A percentile compares a stretch with the other conserved stretches of the same genome.
Conservation (phyloP, 2,329 filamentous ascomycete species). For the Thelonectria rubi region DNA sequence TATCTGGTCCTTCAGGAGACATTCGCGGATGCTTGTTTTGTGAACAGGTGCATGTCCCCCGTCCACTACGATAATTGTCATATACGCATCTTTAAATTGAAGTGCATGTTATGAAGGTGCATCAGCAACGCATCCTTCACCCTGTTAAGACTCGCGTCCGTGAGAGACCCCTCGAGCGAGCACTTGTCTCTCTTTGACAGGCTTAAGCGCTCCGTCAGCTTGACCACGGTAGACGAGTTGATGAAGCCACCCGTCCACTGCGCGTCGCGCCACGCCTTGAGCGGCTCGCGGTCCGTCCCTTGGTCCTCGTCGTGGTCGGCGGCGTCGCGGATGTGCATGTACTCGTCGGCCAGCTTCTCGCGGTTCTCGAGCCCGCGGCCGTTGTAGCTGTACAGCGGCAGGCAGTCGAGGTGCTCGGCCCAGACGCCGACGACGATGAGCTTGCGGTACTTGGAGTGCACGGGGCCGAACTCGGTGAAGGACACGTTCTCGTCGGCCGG, state of each 20-base stretch:
- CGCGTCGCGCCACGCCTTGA: constrained; percentile 19
- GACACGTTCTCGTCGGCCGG: constrained; percentile 17
- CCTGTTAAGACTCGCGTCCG: not conserved
- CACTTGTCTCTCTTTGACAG: constrained; percentile 23
- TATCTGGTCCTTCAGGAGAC: not conserved
- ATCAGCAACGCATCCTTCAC: not conserved
- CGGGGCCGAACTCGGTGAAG: constrained; percentile 24
- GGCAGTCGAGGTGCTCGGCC: constrained; percentile 30
- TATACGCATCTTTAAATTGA: not conserved
- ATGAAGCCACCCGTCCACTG: constrained; percentile 28
- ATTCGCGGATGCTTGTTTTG: too few relatives aligned
- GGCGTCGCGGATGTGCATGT: constrained; percentile 33
- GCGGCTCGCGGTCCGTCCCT: constrained; percentile 1
- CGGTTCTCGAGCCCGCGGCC: constrained; percentile 29
- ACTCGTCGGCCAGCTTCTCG: constrained; percentile 22
- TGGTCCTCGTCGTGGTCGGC: not conserved
- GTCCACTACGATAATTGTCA: not conserved
- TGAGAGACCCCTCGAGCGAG: constrained; percentile 31
- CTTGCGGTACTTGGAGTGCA: constrained; percentile 41
- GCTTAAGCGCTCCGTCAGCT: constrained; percentile 31
- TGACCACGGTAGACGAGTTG: constrained; percentile 25
- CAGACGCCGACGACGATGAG: constrained; percentile 34
- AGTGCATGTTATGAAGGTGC: too few relatives aligned
- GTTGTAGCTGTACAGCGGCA: constrained; percentile 35
- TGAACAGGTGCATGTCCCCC: too few relatives aligned